phyloP scores from a whole-genome alignment of 495 filamentous ascomycete species.

The Annulohypoxylon maeteangense region DNA sequence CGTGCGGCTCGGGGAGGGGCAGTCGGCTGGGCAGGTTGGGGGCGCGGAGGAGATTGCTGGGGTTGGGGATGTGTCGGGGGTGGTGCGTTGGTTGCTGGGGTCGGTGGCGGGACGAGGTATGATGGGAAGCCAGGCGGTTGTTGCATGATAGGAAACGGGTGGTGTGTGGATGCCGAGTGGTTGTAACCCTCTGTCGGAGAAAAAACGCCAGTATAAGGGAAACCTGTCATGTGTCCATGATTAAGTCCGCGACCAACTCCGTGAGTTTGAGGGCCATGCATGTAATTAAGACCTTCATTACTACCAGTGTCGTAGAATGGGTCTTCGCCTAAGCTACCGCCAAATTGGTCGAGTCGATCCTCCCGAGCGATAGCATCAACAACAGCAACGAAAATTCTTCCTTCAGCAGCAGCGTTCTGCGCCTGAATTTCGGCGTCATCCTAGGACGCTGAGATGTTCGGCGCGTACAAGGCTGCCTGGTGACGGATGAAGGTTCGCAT shows the following conservation, averaged over 20 bases:
- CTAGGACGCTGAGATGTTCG: slow-evolving; percentile 35
- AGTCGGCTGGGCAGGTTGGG: neutral
- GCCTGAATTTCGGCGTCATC: slow-evolving; percentile 21
- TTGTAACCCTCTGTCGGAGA: neutral
- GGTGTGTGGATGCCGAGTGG: neutral
- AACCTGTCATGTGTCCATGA: neutral
- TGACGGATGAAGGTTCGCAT: slow-evolving; percentile 18
- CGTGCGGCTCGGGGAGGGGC: neutral
- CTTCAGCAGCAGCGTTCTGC: slow-evolving; percentile 18
- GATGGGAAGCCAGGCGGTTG: neutral
- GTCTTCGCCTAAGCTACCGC: slow-evolving; percentile 12
- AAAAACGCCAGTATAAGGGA: neutral
- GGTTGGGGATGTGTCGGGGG: neutral
- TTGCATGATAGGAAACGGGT: neutral
- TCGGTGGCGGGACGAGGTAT: neutral
- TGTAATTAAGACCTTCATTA: neutral
- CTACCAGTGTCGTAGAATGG: slow-evolving; percentile 25
- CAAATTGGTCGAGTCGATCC: neutral
- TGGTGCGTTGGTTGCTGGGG: neutral
- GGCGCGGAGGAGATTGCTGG: neutral
- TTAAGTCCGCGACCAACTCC: neutral
- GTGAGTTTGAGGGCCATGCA: neutral
- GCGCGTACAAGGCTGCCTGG: slow-evolving; percentile 23
- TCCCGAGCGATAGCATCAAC: slow-evolving; percentile 5
- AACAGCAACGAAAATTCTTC: slow-evolving; percentile 2